A percentile compares a stretch with the other conserved stretches of the same genome.
These are phyloP conservation scores for Geosmithia putterillii DNA, from an alignment of 2,329 filamentous ascomycete species.

Conservation along the genomic window DNA sequence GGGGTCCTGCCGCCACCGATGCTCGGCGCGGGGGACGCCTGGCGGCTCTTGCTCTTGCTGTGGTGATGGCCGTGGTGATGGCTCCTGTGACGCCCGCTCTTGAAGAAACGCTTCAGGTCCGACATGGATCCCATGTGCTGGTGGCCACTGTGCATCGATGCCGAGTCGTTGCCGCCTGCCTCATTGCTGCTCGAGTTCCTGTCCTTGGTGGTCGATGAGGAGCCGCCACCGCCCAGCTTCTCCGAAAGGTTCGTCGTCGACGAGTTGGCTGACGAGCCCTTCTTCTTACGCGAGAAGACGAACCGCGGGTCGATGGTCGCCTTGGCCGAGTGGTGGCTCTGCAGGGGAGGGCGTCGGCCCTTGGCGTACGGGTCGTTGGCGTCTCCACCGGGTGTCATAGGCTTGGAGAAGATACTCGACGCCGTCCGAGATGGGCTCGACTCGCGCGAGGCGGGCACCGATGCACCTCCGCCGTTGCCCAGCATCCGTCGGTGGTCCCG, in stretches of 20 bases:
- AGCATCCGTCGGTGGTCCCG: conserved; percentile 42
- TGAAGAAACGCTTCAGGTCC: conserved; percentile 95
- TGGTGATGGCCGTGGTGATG: conserved; percentile 28
- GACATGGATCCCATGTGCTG: conserved; percentile 67
- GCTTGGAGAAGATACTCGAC: conserved; percentile 54
- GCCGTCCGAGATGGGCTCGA: conserved; percentile 53
- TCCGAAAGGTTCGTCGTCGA: conserved; percentile 41
- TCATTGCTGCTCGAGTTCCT: conserved; percentile 9
- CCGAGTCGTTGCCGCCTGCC: background rate
- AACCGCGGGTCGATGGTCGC: conserved; percentile 66
- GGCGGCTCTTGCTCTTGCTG: conserved; percentile 46
- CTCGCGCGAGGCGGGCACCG: conserved; percentile 46
- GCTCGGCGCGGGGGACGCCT: conserved; percentile 51
- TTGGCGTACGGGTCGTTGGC: conserved; percentile 81
- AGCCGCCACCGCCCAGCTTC: conserved; percentile 36
- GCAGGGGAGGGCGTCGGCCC: conserved; percentile 60
- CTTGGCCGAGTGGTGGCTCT: conserved; percentile 44
- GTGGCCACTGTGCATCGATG: conserved; percentile 7
- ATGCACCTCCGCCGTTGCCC: conserved; percentile 30
- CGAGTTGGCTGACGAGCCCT: conserved; percentile 42
- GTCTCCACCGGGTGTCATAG: conserved; percentile 69
- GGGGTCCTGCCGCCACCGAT: conserved; percentile 37
- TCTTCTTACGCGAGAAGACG: conserved; percentile 68
- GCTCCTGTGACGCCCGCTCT: conserved; percentile 53
- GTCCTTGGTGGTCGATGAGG: no score